Evolutionary conservation across 768 basidiomycete genomes (phyloP).

Genomic region (Hysterangium stoloniferum): DNA sequence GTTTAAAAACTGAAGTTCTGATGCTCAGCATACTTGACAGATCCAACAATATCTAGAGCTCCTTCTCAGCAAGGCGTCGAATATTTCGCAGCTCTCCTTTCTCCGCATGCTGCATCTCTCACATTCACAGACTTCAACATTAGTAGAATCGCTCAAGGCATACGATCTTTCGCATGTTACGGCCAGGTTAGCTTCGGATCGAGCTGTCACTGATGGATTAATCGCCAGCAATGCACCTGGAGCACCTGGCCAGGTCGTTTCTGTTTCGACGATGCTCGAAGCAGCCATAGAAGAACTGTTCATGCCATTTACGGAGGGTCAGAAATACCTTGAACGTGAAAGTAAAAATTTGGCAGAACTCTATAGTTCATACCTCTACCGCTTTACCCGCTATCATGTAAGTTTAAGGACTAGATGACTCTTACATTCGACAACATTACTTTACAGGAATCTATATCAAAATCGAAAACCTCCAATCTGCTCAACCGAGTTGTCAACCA

Average conservation of each 20-base stretch:
- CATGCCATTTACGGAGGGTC: slow-evolving; percentile 86
- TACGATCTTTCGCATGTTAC: slow-evolving; percentile 74
- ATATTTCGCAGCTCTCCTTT: slow-evolving; percentile 82
- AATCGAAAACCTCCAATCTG: slow-evolving; percentile 61
- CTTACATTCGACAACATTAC: not conserved
- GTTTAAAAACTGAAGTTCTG: not conserved
- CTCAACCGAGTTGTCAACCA: slow-evolving; percentile 93
- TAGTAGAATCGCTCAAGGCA: slow-evolving; percentile 87
- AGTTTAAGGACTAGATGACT: slow-evolving; percentile 20
- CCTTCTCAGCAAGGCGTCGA: slow-evolving; percentile 65
- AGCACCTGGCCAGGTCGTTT: slow-evolving; percentile 28
- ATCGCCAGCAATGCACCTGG: slow-evolving; percentile 20
- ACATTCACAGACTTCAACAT: slow-evolving; percentile 63
- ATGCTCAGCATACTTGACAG: slow-evolving; percentile 33
- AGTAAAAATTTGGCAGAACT: slow-evolving; percentile 73
- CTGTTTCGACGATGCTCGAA: slow-evolving; percentile 86
- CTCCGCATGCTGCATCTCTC: slow-evolving; percentile 85
- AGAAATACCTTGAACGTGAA: slow-evolving; percentile 87
- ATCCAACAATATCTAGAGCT: slow-evolving; percentile 96
- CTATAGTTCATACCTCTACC: slow-evolving; percentile 61
- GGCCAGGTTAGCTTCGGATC: slow-evolving; percentile 57
- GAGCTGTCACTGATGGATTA: slow-evolving; percentile 44
- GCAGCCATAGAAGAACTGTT: slow-evolving; percentile 94
- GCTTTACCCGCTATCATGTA: slow-evolving; percentile 89
- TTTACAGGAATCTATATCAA: slow-evolving; percentile 47